Conservation (phyloP, 1,284 basidiomycete species). For the Vanrija sp. region DNA sequence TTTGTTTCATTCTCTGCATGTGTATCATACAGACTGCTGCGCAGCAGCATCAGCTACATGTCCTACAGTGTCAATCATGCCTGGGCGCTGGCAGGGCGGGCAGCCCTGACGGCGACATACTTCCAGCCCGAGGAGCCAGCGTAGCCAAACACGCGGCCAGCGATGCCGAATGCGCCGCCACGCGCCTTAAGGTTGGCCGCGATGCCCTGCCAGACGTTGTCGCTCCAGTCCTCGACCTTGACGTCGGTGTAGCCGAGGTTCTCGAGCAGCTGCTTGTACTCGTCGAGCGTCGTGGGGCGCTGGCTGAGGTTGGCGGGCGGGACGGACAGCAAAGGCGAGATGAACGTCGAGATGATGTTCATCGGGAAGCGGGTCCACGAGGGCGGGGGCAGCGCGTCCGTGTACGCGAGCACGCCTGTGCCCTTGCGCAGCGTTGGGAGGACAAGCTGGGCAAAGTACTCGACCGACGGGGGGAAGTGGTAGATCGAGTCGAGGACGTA, state of each 20-base stretch:
- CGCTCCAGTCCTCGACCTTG: slow-evolving; percentile 59
- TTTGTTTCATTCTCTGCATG: not conserved
- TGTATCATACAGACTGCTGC: not conserved
- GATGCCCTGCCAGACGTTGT: slow-evolving; percentile 62
- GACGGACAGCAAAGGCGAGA: slow-evolving; percentile 49
- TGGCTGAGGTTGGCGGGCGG: slow-evolving; percentile 57
- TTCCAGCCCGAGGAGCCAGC: slow-evolving; percentile 51
- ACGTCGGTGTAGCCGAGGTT: slow-evolving; percentile 59
- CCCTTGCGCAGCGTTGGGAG: slow-evolving; percentile 51
- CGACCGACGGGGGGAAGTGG: slow-evolving; percentile 59
- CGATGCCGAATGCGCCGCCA: slow-evolving; percentile 52
- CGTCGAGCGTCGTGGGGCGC: slow-evolving; percentile 42
- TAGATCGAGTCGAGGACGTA: slow-evolving; percentile 65
- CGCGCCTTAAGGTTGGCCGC: slow-evolving; percentile 53
- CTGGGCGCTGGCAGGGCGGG: not conserved
- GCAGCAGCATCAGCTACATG: not conserved
- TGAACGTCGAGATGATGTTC: slow-evolving; percentile 15
- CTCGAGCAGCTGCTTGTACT: slow-evolving; percentile 55
- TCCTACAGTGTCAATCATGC: slow-evolving; percentile 1
- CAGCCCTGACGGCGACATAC: slow-evolving; percentile 59
- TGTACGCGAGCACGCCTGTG: slow-evolving; percentile 58
- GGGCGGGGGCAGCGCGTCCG: slow-evolving; percentile 55
- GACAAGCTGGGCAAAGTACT: slow-evolving; percentile 56
- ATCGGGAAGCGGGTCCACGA: slow-evolving; percentile 12
- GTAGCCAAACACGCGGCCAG: slow-evolving; percentile 52